Percentiles rank a stretch among this genome's conserved stretches.
Conservation (phyloP, 2,329 filamentous ascomycete genomes). For the Hymenoscyphus scutula region DNA sequence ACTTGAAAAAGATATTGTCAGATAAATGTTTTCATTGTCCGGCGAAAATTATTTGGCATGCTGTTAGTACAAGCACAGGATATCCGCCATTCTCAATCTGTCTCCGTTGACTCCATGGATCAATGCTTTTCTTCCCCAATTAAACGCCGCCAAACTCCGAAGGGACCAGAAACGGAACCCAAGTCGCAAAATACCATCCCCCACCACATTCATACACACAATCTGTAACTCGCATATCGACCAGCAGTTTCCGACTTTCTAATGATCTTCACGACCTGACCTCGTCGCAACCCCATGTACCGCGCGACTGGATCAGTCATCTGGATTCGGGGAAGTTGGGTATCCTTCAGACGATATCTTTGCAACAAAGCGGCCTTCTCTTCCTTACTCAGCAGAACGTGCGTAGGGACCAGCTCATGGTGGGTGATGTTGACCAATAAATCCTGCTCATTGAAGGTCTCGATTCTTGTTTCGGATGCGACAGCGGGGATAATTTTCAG, state of each 20-base stretch:
- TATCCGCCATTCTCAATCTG: conserved; percentile 19
- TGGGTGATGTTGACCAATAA: conserved; percentile 96
- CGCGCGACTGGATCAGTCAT: conserved; percentile 88
- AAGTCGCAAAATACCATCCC: neutral
- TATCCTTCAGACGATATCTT: conserved; percentile 95
- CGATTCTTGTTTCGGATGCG: conserved; percentile 74
- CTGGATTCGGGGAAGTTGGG: conserved; percentile 89
- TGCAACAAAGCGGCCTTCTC: conserved; percentile 85
- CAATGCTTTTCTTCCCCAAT: conserved; percentile 24
- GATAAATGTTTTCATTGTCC: neutral
- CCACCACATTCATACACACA: conserved; percentile 52
- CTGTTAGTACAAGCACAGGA: conserved; percentile 20
- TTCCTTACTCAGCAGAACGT: conserved; percentile 83
- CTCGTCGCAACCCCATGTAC: conserved; percentile 85
- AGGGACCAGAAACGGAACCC: conserved; percentile 2
- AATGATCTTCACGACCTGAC: conserved; percentile 98
- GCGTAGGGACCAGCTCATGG: conserved; percentile 93
- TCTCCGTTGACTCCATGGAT: conserved; percentile 21
- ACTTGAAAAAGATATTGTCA: neutral
- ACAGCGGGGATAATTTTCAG: conserved; percentile 82
- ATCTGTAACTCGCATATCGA: conserved; percentile 89
- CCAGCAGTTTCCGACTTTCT: conserved; percentile 92
- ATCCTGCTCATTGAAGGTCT: conserved; percentile 95
- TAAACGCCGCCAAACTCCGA: conserved; percentile 23
- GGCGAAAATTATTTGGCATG: conserved; percentile 4